Conservation (phyloP, 2,329 filamentous ascomycete species). For the Pestalotiopsis sp. region DNA sequence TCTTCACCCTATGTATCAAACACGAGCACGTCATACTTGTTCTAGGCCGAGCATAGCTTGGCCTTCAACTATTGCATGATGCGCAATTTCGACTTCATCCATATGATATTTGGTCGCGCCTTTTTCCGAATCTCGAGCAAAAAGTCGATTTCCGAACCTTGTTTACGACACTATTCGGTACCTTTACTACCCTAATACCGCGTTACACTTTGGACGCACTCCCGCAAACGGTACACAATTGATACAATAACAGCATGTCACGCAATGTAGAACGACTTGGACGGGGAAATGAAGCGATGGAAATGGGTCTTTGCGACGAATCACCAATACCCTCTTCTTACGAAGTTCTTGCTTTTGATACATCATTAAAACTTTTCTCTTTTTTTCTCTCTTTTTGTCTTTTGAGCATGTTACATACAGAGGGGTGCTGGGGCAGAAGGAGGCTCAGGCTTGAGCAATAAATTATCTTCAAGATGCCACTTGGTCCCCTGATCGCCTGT, state of each 20-base stretch:
- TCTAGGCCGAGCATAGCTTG: neutral
- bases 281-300: slow-evolving; percentile 7
- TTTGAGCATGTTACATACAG: neutral
- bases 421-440: neutral
- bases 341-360: slow-evolving; percentile 2
- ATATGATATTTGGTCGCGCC: neutral
- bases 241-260: slow-evolving; percentile 1
- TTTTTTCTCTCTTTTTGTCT: neutral
- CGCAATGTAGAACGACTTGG: slow-evolving; percentile 4
- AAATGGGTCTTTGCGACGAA: slow-evolving; percentile 4
- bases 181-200: neutral
- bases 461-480: slow-evolving; percentile 5
- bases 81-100: neutral
- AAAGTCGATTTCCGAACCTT: neutral
- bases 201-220: neutral
- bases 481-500: neutral
- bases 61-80: neutral
- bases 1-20: neutral
- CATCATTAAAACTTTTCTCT: neutral
- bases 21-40: neutral
- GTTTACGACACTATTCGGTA: neutral
- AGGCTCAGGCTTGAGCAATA: slow-evolving; percentile 1
- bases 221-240: neutral
- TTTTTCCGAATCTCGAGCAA: neutral
- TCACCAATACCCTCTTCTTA: slow-evolving; percentile 2